phyloP scores from a whole-genome alignment of 306 rosid genomes.

The Vigna nakashimae region DNA sequence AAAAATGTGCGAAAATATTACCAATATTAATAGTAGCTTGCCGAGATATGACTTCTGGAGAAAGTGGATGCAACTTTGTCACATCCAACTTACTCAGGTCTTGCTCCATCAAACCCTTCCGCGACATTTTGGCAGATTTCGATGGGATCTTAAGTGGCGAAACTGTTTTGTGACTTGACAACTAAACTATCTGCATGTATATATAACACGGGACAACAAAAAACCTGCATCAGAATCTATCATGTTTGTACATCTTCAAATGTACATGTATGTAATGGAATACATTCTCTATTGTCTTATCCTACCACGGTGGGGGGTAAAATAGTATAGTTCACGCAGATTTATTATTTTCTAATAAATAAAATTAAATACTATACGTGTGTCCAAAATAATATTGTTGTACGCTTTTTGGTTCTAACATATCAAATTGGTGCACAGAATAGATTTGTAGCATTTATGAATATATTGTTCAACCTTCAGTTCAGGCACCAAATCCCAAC shows the following conservation, averaged over 20 bases:
- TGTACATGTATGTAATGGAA: no score
- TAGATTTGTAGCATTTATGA: neutral
- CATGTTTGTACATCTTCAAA: neutral
- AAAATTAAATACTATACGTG: neutral
- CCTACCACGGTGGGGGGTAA: neutral
- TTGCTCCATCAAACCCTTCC: slow-evolving; percentile 95
- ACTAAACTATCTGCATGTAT: slow-evolving; percentile 24
- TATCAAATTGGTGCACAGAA: slow-evolving; percentile 5
- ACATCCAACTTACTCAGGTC: slow-evolving; percentile 94
- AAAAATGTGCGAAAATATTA: slow-evolving; percentile 36
- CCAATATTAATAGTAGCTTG: slow-evolving; percentile 97
- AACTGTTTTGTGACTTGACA: slow-evolving; percentile 23
- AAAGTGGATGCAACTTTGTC: slow-evolving; percentile 82
- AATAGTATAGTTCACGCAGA: neutral
- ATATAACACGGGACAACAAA: slow-evolving; percentile 11
- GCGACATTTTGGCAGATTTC: slow-evolving; percentile 66
- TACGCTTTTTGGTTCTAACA: no score
- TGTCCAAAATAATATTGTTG: neutral
- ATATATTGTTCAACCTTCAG: slow-evolving; percentile 1
- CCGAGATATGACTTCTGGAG: slow-evolving; percentile 96
- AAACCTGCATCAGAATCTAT: slow-evolving; percentile 15
- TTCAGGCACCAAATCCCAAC: neutral
- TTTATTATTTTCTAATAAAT: neutral
- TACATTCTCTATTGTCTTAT: slow-evolving; percentile 5
- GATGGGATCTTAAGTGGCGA: slow-evolving; percentile 5